Evolutionary conservation across 768 basidiomycete species (phyloP).

Genomic region (Auriscalpium microsporum): DNA sequence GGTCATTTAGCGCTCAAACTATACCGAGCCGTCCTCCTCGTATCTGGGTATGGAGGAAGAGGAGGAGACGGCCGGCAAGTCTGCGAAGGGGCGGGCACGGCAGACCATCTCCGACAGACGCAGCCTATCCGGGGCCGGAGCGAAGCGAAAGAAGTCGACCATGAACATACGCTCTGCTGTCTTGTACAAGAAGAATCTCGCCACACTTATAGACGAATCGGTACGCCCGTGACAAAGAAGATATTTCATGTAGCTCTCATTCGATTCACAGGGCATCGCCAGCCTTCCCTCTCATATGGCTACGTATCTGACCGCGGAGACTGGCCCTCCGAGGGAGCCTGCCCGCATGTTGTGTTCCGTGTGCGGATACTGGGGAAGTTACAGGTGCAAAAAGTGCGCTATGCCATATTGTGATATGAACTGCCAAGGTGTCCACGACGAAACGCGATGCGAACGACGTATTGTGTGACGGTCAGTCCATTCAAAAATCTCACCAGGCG

Average conservation of each 20-base stretch:
- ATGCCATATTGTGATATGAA: slow-evolving; percentile 68
- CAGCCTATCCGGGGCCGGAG: slow-evolving; percentile 41
- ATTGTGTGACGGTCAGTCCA: slow-evolving; percentile 33
- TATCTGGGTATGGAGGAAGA: slow-evolving; percentile 34
- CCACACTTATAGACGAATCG: slow-evolving; percentile 69
- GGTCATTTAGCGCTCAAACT: slow-evolving; percentile 58
- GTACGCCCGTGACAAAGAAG: slow-evolving; percentile 36
- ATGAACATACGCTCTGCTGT: slow-evolving; percentile 76
- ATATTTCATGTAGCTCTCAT: neutral
- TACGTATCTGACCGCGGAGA: slow-evolving; percentile 63
- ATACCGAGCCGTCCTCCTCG: slow-evolving; percentile 45
- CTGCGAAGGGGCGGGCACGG: slow-evolving; percentile 60
- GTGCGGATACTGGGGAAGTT: slow-evolving; percentile 77
- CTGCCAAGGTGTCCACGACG: slow-evolving; percentile 66
- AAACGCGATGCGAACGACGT: slow-evolving; percentile 74
- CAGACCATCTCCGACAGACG: slow-evolving; percentile 77
- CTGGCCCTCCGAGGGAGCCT: slow-evolving; percentile 53
- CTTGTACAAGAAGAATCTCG: slow-evolving; percentile 74
- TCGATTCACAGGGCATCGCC: slow-evolving; percentile 44
- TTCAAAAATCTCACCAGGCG: neutral
- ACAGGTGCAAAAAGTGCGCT: slow-evolving; percentile 71
- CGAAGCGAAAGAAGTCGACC: slow-evolving; percentile 68
- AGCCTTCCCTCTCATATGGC: slow-evolving; percentile 43
- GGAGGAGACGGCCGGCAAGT: slow-evolving; percentile 38
- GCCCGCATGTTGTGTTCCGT: slow-evolving; percentile 74